Base-by-base conservation (phyloP, 352 stramenopile genomes). In the Phytophthora litchii region DNA sequence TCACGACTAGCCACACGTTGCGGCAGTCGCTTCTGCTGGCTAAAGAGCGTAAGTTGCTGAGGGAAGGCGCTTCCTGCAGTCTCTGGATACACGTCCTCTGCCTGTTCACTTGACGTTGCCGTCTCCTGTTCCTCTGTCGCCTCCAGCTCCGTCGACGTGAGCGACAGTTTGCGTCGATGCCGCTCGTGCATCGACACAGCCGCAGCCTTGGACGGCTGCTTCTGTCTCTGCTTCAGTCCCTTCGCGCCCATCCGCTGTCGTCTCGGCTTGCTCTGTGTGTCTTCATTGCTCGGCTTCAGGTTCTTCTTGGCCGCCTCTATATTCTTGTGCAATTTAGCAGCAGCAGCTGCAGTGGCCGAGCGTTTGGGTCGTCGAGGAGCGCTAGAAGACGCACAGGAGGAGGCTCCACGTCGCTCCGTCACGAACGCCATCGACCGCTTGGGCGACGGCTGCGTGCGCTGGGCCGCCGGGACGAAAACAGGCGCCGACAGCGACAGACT, bases 21-120 rank as follows among this genome's bases (percentile, higher is more conserved):
- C 7, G 86, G 79, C 60, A 95, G 72, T 40, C 81, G 79, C 52
- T 92, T 90, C 61, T 94, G 85, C 61, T 88, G 81, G 48, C 78
- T 85, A n/a, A 91, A 82, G 46, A 94, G 66, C 48, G 83, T 82
- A 31, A 94, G 61, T 14, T 81, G 76, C 51, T 89, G 72, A 10
- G 84, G 75, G 54, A 94, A 94, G 4, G 85, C 85, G 21, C 82
- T 92, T 29, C 23, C 48, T 37, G 37, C 56, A 9, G 58, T 65
- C 48, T 89, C 83, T 3, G 80, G 80, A 25, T 87, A 92, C 50
- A 84, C 72, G 45, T 93, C 86, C 42, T 88, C 83, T 4, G 21
- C 35, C 21, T 73, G 72, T 31, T 76, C 67, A 13, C 67, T 78
- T 27, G 63, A 66, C 0, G 53, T 16, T 14, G 10, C 13, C 13